phyloP scores from a whole-genome alignment of 139 green algal genomes.

The Chlamydomonas schloesseri region DNA sequence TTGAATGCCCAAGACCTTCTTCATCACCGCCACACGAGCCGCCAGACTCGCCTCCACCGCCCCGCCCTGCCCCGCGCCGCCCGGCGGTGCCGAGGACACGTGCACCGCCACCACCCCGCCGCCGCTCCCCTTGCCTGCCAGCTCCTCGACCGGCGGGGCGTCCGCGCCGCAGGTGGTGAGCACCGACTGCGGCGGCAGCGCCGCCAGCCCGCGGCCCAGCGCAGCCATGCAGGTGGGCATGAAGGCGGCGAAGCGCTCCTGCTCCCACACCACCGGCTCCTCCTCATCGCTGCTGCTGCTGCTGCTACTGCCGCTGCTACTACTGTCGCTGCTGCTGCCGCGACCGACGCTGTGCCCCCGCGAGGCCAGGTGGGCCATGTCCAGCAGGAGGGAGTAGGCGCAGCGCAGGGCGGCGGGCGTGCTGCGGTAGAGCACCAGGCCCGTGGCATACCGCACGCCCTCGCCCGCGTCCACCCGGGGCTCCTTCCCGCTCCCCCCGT shows the following conservation, averaged over 20 bases:
- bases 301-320: no score
- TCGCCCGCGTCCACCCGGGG: neutral
- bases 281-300: no score
- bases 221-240: slow-evolving; percentile 6
- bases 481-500: neutral
- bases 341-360: neutral
- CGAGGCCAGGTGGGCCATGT: neutral
- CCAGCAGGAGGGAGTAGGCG: slow-evolving; percentile 30
- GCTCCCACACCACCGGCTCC: neutral
- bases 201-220: neutral
- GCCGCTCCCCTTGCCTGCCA: neutral
- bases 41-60: neutral
- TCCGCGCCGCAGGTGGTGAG: neutral
- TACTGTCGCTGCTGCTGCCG: no score
- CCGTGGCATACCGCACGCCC: neutral
- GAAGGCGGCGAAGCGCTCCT: slow-evolving; percentile 31
- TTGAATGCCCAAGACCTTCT: neutral
- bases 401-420: slow-evolving; percentile 24
- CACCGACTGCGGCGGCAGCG: neutral
- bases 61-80: neutral
- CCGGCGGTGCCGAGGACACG: neutral
- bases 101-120: neutral
- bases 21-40: neutral
- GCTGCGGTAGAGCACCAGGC: slow-evolving; percentile 27
- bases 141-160: neutral